Conservation (phyloP, 2,329 filamentous ascomycete genomes). For the Cladosporium sp. region DNA sequence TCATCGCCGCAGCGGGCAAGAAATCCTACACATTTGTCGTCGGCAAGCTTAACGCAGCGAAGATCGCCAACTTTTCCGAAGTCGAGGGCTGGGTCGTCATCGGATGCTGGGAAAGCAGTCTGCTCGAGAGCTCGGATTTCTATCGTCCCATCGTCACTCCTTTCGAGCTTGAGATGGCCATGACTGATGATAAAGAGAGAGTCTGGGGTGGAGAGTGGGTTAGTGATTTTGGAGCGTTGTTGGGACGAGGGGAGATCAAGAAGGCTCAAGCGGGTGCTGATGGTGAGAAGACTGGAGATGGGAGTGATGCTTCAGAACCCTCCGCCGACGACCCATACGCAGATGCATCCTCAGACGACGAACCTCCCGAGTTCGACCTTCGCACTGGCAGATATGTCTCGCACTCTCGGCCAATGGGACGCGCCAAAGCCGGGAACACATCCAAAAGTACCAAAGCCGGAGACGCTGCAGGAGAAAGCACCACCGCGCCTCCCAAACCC, state of each 20-base stretch:
- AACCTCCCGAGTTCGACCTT: slow-evolving; percentile 84
- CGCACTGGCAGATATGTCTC: slow-evolving; percentile 79
- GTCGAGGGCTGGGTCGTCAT: slow-evolving; percentile 96
- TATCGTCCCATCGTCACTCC: slow-evolving; percentile 90
- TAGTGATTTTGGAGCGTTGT: slow-evolving; percentile 72
- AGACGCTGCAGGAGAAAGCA: slow-evolving; percentile 15
- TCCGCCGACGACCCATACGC: slow-evolving; percentile 64
- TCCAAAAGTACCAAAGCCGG: slow-evolving; percentile 16
- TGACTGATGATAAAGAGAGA: slow-evolving; percentile 69
- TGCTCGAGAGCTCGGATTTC: slow-evolving; percentile 85
- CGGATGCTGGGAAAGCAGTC: slow-evolving; percentile 93
- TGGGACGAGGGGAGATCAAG: slow-evolving; percentile 34
- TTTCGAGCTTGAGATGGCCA: slow-evolving; percentile 77
- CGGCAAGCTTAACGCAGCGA: slow-evolving; percentile 91
- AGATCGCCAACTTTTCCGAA: slow-evolving; percentile 93
- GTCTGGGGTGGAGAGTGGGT: slow-evolving; percentile 88
- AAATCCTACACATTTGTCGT: slow-evolving; percentile 96
- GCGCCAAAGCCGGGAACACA: slow-evolving; percentile 13
- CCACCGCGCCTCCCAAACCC: slow-evolving; percentile 8
- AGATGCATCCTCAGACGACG: slow-evolving; percentile 39
- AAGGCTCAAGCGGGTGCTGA: slow-evolving; percentile 28
- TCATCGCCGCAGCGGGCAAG: slow-evolving; percentile 77
- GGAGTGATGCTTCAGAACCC: slow-evolving; percentile 48
- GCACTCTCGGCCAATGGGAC: slow-evolving; percentile 67
- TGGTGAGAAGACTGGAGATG: slow-evolving; percentile 21